Evolutionary conservation across 225 moss, liverwort and hornwort genomes (phyloP), one percentile per base, ranked within the genome.

Genomic region (Marchantia polymorpha): DNA sequence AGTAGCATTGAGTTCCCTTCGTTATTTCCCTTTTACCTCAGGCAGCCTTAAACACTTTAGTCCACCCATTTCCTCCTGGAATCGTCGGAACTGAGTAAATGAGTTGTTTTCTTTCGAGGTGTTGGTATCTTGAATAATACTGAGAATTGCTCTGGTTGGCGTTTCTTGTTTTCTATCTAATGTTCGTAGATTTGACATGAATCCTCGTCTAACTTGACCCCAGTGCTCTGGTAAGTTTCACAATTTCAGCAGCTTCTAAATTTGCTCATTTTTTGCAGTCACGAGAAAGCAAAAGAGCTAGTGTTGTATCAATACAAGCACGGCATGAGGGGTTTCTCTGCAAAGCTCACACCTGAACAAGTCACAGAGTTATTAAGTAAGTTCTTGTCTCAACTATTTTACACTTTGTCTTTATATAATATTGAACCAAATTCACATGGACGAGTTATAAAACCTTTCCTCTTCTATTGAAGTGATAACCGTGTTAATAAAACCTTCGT

Each of bases 331-430:
- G 87, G 87, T 2, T 87, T 87, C 70, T 84, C 87, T 12, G 87
- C 87, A 52, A 87, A 87, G 73, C 72, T 87, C 39, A 87, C 84
- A 49, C 84, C 84, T 53, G 84, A 79, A 74, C 84, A 87, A 84
- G 87, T 80, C 19, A 13, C 72, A 9, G 84, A 87, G 72, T 47
- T 87, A 19, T 55, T 61, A 25, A 72, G 86, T 86, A 25, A 86
- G 82, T 68, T 16, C 47, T 74, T 52, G 68, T 2, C 56, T 74
- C 50, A 30, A 1, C 2, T 30, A 11, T 69, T 30, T 46, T 58
- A 30, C 46, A 73, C 17, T 4, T 73, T 51, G 10, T 30, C 13
- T 29, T 25, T 0, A 31, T 29, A 14, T 30, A 0, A 14, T 7
- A 23, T 64, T 22, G 0, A 11, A n/a, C 26, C 12, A 64, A 25